phyloP scores from a whole-genome alignment of 495 filamentous ascomycete genomes.

The Podospora tetraspora region DNA sequence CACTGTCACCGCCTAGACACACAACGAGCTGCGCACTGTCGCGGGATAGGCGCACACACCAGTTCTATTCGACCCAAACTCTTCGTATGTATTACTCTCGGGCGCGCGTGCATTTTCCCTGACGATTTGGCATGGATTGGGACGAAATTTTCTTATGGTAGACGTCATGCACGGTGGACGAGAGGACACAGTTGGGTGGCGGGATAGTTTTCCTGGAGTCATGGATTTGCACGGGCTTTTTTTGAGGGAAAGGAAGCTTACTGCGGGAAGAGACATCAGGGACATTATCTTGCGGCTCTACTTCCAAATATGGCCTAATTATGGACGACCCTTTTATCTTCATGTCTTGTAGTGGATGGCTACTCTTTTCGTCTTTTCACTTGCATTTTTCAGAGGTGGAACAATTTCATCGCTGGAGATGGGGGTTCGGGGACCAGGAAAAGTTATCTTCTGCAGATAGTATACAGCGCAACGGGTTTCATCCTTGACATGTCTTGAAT shows the following conservation, averaged over 20 bases:
- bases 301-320: conserved; percentile 32
- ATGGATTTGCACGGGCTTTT: conserved; percentile 29
- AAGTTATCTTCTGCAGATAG: conserved; percentile 22
- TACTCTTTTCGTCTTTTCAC: conserved; percentile 29
- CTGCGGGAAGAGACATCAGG: conserved; percentile 28
- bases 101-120: conserved; percentile 28
- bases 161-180: conserved; percentile 21
- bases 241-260: conserved; percentile 16
- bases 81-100: conserved; percentile 34
- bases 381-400: conserved; percentile 36
- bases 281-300: conserved; percentile 30
- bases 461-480: conserved; percentile 12
- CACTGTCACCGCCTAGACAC: conserved; percentile 24
- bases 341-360: conserved; percentile 25
- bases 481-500: conserved; percentile 3
- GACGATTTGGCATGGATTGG: conserved; percentile 33
- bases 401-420: conserved; percentile 35
- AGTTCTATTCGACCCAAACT: conserved; percentile 27
- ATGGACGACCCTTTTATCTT: conserved; percentile 26
- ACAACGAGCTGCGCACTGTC: conserved; percentile 26
- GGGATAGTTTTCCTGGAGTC: conserved; percentile 32
- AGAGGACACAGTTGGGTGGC: conserved; percentile 28
- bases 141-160: conserved; percentile 30
- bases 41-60: conserved; percentile 24
- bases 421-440: conserved; percentile 33